Conservation (phyloP, 306 rosid genomes). For the Rosa rugosa region DNA sequence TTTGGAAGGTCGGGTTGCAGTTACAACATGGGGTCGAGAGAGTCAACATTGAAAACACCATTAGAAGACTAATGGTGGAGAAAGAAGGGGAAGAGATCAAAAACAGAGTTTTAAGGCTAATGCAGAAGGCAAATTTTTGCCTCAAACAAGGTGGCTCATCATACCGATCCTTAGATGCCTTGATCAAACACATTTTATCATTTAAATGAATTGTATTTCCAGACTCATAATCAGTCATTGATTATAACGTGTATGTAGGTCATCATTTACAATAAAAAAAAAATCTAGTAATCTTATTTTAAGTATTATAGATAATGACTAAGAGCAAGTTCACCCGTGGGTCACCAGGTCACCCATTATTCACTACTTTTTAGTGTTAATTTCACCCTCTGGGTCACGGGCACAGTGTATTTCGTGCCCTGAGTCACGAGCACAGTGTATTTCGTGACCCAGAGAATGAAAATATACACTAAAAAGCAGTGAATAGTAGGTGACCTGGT, state of each 20-base stretch:
- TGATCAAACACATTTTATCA: conserved; percentile 16
- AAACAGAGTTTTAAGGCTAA: conserved; percentile 29
- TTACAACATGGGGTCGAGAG: conserved; percentile 35
- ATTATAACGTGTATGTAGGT: background rate
- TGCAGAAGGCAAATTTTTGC: conserved; percentile 37
- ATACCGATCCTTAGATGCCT: conserved; percentile 10
- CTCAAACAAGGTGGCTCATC: conserved; percentile 28
- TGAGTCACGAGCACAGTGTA: no score
- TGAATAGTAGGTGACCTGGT: no score
- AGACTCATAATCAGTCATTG: background rate
- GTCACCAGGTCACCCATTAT: no score
- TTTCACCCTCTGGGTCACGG: no score
- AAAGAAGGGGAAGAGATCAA: conserved; percentile 42
- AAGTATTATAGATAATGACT: background rate
- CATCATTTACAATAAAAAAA: background rate
- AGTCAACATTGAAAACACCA: conserved; percentile 35
- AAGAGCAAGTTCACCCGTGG: no score
- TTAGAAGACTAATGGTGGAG: conserved; percentile 39
- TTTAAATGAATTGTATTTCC: background rate
- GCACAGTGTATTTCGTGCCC: no score
- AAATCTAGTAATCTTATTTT: background rate
- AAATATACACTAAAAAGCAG: no score
- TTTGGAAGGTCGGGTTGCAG: conserved; percentile 51
- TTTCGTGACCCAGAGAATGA: no score
- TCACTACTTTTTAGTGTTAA: no score